Evolutionary conservation across 2,329 filamentous ascomycete genomes (phyloP), one percentile per base, ranked within the genome.

Genomic region (Trichoderma simmonsii): DNA sequence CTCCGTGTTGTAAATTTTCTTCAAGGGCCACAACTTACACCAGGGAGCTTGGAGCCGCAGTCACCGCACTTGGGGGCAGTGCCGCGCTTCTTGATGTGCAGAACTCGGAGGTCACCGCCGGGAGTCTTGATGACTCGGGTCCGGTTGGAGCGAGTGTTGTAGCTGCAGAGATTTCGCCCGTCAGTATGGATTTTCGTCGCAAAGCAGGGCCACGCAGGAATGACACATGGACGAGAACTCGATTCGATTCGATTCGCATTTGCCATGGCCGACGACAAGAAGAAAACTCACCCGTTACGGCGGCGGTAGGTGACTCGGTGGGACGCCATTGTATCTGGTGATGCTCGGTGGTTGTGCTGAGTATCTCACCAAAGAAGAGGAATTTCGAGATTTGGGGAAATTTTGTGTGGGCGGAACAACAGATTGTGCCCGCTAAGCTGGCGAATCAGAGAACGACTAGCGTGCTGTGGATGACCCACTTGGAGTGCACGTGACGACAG

Each of bases 61-160:
- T 99, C 96, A 90, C 97, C 93, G 85, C 96, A 99, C 90, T 99
- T 99, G 83, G 96, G 96, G 77, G 95, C 93, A 84, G 94, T 97
- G 80, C 95, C 96, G 85, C 92, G 93, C 94, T 99, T 99, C 93
- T 98, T 98, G 89, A 98, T 95, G 92, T 99, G 95, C 81, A 98
- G 93, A 84, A 97, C 92, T 85, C 96, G 92, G 82, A 97, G 91
- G 85, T 95, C 90, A 85, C 96, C 96, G 85, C 96, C 97, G 79
- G 97, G 96, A 79, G 96, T 99, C 91, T 96, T 96, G 86, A 97
- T 85, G 82, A 97, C 89, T 84, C 96, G 93, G 85, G 96, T 95
- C 87, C 94, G 94, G 93, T 99, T 98, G 85, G 93, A 97, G 84
- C 89, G 89, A 85, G 95, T 98, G 92, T 98, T 98, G 93, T 98